phyloP scores from a whole-genome alignment of 2,329 filamentous ascomycete species.

The Cadophora luteo-olivacea region DNA sequence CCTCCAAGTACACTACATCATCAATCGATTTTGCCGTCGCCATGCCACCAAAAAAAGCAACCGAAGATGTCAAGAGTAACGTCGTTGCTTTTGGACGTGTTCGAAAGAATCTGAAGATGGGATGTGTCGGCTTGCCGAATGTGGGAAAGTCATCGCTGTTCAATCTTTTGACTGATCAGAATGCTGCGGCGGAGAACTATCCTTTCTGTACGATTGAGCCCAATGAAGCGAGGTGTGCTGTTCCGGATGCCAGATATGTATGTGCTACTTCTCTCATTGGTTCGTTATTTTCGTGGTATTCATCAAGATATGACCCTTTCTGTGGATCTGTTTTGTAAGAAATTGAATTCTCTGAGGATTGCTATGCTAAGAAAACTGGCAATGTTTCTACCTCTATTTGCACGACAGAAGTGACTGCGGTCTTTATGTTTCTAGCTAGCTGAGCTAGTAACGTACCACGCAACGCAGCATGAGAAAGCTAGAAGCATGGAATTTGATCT shows the following conservation, averaged over 20 bases:
- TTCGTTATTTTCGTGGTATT: not conserved
- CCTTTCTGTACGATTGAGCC: slow-evolving; percentile 56
- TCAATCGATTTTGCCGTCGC: slow-evolving; percentile 9
- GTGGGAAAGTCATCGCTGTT: slow-evolving; percentile 55
- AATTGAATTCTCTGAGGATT: not conserved
- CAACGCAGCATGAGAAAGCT: too few species aligned
- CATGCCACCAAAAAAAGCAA: slow-evolving; percentile 52
- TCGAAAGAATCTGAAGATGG: slow-evolving; percentile 55
- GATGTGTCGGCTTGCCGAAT: slow-evolving; percentile 54
- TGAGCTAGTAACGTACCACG: too few species aligned
- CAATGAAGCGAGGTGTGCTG: slow-evolving; percentile 53
- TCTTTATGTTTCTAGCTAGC: too few species aligned
- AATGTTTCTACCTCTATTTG: too few species aligned
- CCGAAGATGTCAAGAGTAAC: slow-evolving; percentile 49
- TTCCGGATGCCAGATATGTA: slow-evolving; percentile 53
- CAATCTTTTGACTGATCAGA: slow-evolving; percentile 54
- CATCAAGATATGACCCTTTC: too few species aligned
- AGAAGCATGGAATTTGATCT: too few species aligned
- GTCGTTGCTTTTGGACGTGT: slow-evolving; percentile 54
- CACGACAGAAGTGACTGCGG: too few species aligned
- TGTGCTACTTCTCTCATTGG: slow-evolving; percentile 32
- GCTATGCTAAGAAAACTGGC: too few species aligned
- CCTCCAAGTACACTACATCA: not conserved
- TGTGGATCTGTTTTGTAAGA: not conserved
- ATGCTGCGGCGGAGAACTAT: slow-evolving; percentile 53